These are phyloP conservation scores for Firmiana major DNA, from an alignment of 345 rosid species.

Conservation along the genomic window DNA sequence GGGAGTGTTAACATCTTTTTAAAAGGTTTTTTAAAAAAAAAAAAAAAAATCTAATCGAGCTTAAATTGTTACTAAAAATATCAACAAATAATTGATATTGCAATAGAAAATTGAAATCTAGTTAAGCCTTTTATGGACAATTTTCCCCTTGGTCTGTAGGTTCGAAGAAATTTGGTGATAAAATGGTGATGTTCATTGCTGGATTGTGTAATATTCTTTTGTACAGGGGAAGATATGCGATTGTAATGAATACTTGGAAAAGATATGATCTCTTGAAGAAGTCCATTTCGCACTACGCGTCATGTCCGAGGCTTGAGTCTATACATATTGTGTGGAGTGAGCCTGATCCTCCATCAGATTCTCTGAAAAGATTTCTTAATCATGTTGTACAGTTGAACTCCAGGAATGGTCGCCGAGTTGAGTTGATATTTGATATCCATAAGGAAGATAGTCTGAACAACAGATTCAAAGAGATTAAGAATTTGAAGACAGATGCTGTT, in stretches of 20 bases:
- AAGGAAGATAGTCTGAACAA: slow-evolving; percentile 92
- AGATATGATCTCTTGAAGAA: slow-evolving; percentile 85
- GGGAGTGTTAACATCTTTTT: background rate
- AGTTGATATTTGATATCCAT: slow-evolving; percentile 69
- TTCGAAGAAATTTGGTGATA: background rate
- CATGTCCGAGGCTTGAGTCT: slow-evolving; percentile 71
- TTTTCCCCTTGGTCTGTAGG: too few species aligned
- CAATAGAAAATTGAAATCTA: background rate
- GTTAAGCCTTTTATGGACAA: background rate
- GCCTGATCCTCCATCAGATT: slow-evolving; percentile 81
- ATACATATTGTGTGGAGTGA: slow-evolving; percentile 96
- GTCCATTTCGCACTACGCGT: slow-evolving; percentile 74
- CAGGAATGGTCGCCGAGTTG: slow-evolving; percentile 39
- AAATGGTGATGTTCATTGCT: background rate
- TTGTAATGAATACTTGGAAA: slow-evolving; percentile 93
- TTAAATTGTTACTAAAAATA: background rate
- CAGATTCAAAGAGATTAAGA: slow-evolving; percentile 76
- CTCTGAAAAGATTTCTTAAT: slow-evolving; percentile 49
- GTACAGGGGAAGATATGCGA: slow-evolving; percentile 74
- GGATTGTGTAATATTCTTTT: background rate
- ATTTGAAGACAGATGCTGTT: slow-evolving; percentile 75
- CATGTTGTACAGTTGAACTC: slow-evolving; percentile 43
- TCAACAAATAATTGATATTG: background rate
- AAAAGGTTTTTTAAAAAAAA: too few species aligned
- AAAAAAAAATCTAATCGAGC: too few species aligned